phyloP scores from a whole-genome alignment of 805 yeast genomes.

The Maudiozyma bulderi region DNA sequence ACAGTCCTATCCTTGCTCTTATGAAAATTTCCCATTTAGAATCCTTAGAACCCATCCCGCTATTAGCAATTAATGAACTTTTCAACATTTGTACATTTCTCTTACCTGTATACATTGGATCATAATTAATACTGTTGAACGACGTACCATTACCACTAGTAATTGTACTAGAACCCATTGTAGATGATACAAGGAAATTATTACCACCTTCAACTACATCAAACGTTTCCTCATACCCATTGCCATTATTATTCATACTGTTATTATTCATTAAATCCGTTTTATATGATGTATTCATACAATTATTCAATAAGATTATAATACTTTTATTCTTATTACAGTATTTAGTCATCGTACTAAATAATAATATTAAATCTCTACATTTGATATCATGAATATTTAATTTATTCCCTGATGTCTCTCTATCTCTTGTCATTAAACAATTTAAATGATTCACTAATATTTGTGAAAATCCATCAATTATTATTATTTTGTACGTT shows the following conservation, averaged over 20 bases:
- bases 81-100: slow-evolving; percentile 22
- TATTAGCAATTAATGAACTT: slow-evolving; percentile 24
- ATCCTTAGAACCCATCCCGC: slow-evolving; percentile 24
- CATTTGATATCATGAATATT: slow-evolving; percentile 23
- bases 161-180: background rate
- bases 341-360: slow-evolving; percentile 24
- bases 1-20: slow-evolving; percentile 19
- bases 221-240: slow-evolving; percentile 9
- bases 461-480: slow-evolving; percentile 28
- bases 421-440: background rate
- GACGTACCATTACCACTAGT: background rate
- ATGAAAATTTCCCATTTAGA: slow-evolving; percentile 25
- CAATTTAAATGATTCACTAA: slow-evolving; percentile 17
- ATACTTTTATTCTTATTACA: slow-evolving; percentile 14
- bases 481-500: slow-evolving; percentile 16
- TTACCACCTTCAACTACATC: slow-evolving; percentile 13
- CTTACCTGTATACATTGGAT: slow-evolving; percentile 2
- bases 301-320: slow-evolving; percentile 21
- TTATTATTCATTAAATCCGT: background rate
- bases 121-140: background rate
- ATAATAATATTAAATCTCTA: slow-evolving; percentile 16
- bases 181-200: slow-evolving; percentile 15
- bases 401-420: background rate
- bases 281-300: slow-evolving; percentile 26
- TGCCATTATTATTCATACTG: background rate